Evolutionary conservation across 805 yeast genomes (phyloP), one percentile per base, ranked within the genome.

Genomic region (Pichia scutulata): DNA sequence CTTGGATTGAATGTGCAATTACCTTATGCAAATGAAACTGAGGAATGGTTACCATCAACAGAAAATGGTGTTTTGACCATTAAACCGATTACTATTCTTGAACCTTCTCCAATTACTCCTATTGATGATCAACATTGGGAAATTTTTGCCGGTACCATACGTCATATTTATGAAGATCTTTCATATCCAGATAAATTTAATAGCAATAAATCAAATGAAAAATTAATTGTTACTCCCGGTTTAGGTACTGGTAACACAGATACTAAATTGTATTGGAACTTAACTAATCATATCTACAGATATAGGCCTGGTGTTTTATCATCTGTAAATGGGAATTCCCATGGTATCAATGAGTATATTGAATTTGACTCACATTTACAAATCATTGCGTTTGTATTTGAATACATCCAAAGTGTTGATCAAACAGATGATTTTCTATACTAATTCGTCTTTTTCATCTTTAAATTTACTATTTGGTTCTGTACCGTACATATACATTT

Each of bases 181-280:
- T 70, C 70, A 7, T 66, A 64, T 55, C 65, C 72, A 12, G 67
- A 67, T 4, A 50, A 57, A n/a, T 64, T 44, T 26, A 54, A 65
- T 47, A 64, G 47, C 18, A 43, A 47, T 23, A 46, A 70, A 18
- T 49, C 55, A 3, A 14, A n/a, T 7, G 25, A 42, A 16, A 23
- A 21, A 21, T 57, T 74, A 16, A 58, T 76, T 40, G 76, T 80
- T 12, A 73, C 85, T 1, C 88, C 89, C 1, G 72, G 78, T 33
- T 62, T 84, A 40, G 77, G 80, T 72, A 72, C 86, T 2, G 89
- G 84, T 13, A 83, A 83, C 63, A 84, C 89, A 6, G 90, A 84
- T 60, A 83, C 89, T 3, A 68, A 70, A 50, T 70, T 74, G 57
- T 84, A 81, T 66, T 81, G 87, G 88, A 61, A 67, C 44, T 68